These are phyloP conservation scores for Schizochytrium sp. DNA, from an alignment of 108 stramenopile species.

Conservation along the genomic window DNA sequence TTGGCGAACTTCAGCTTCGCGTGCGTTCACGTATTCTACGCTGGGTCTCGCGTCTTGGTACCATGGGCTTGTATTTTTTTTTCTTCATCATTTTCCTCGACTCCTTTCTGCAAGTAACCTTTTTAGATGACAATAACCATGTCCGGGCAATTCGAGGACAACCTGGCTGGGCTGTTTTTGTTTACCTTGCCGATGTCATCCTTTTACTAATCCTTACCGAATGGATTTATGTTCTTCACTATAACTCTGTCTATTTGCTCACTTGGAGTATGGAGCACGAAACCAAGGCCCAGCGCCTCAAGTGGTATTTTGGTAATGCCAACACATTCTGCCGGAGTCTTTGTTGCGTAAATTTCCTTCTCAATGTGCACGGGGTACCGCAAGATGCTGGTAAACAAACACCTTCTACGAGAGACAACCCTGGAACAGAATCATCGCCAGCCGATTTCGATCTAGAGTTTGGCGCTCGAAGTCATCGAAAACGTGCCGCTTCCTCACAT, in stretches of 20 bases:
- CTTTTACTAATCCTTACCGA: conserved; percentile 37
- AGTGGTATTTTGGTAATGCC: conserved; percentile 47
- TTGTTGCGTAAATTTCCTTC: conserved; percentile 35
- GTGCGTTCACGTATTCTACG: conserved; percentile 39
- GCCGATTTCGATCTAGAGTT: too few relatives aligned
- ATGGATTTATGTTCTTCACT: conserved; percentile 57
- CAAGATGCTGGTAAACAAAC: neutral
- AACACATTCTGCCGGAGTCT: neutral
- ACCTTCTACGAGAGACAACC: too few relatives aligned
- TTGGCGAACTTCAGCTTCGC: neutral
- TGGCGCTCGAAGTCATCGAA: too few relatives aligned
- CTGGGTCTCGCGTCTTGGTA: conserved; percentile 47
- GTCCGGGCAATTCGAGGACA: conserved; percentile 6
- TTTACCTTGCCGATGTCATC: conserved; percentile 22
- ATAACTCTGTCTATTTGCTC: conserved; percentile 32
- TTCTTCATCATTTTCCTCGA: conserved; percentile 10
- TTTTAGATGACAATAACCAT: neutral
- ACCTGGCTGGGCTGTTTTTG: conserved; percentile 9
- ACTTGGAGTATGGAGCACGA: neutral
- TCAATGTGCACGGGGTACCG: neutral
- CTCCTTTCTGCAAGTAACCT: conserved; percentile 34
- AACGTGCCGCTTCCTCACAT: too few relatives aligned
- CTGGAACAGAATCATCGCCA: too few relatives aligned
- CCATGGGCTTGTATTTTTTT: conserved; percentile 49
- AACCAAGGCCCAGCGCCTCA: neutral